Evolutionary conservation across 768 basidiomycete species (phyloP), one percentile per base, ranked within the genome.

Genomic region (Chlorophyllum brunneum): DNA sequence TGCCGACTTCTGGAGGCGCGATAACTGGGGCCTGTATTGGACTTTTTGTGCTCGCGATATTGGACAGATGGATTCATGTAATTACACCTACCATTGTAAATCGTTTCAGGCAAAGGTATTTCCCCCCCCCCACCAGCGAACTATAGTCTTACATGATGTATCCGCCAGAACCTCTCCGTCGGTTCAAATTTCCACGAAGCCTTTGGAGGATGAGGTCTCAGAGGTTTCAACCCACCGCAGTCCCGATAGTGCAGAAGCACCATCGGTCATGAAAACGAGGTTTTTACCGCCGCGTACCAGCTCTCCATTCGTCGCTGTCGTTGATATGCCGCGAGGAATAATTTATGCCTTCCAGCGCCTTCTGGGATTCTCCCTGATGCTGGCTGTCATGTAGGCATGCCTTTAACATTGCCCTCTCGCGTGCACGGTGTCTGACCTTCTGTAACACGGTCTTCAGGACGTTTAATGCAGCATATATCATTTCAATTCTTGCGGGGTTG

Each of bases 11-110:
- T 0, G 56, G 70, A 5, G 91, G 87, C 18, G 83, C 86, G 0
- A 78, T 91, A 30, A 80, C 79, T 18, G 92, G 88, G 0, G 85
- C 90, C 33, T 88, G 84, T 62, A 74, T 95, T 51, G 83, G 77
- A 0, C 71, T 95, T 18, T 71, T 86, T 59, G 31, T 86, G 29
- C 70, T 94, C 29, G 82, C 83, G 5, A 60, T 92, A 8, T 69
- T 86, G 31, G 90, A 93, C 43, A 74, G 92, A 56, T 83, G 80
- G 67, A 65, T 95, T 37, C 65, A 77, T 15, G 85, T 83, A 0
- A 68, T 77, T 49, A 73, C 86, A 15, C 69, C 73, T 23, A 65
- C 72, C 7, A 69, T 82, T 52, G 80, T 85, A 59, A 64, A 61
- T 0, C 70, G 76, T 42, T 93, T 91, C 88, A 70, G 65, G 36